Conservation (phyloP, 2,329 filamentous ascomycete species). For the Emergomyces africanus region DNA sequence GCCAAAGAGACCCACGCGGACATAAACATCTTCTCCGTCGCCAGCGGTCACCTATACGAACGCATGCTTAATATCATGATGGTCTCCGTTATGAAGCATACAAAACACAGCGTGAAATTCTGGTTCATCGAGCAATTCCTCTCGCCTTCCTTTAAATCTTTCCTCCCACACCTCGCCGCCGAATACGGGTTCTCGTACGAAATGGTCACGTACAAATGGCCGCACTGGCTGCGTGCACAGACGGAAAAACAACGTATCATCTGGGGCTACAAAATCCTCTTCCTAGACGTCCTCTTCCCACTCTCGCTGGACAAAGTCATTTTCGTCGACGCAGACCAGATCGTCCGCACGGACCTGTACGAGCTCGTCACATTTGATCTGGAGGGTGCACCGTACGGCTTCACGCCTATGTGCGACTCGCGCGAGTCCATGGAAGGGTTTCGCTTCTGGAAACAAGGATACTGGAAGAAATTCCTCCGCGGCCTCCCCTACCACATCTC, state of each 20-base stretch:
- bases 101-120: constrained; percentile 92
- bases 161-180: constrained; percentile 71
- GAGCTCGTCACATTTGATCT: constrained; percentile 80
- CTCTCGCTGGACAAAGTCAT: constrained; percentile 96
- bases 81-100: constrained; percentile 95
- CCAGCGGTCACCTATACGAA: constrained; percentile 93
- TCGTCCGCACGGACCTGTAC: constrained; percentile 95
- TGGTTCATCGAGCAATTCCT: constrained; percentile 99
- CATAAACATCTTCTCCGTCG: constrained; percentile 99
- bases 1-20: constrained; percentile 61
- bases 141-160: constrained; percentile 91
- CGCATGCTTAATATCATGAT: constrained; percentile 99
- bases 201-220: constrained; percentile 99
- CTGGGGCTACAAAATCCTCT: constrained; percentile 99
- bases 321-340: constrained; percentile 96
- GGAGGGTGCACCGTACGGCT: constrained; percentile 84
- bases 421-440: constrained; percentile 97
- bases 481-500: constrained; percentile 92
- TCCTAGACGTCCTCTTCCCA: constrained; percentile 93
- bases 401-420: constrained; percentile 98
- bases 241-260: constrained; percentile 98
- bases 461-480: constrained; percentile 87
- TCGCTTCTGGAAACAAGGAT: constrained; percentile 99
- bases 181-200: constrained; percentile 92
- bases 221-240: constrained; percentile 91